Evolutionary conservation across 768 basidiomycete genomes (phyloP), one percentile per base, ranked within the genome.

Genomic region (Pisolithus orientalis): DNA sequence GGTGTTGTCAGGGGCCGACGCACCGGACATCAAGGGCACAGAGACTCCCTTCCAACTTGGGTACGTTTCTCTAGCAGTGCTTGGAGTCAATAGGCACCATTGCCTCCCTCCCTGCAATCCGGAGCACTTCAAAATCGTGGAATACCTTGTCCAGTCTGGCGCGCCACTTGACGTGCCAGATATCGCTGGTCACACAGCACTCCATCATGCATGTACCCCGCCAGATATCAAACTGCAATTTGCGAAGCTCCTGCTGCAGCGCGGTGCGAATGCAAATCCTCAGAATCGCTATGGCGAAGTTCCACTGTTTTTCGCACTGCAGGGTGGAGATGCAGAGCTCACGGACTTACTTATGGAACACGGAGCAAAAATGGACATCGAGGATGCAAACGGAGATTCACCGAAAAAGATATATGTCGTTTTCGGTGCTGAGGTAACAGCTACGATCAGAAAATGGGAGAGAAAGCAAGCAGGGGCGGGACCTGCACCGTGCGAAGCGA

Each of bases 261-360:
- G 65, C 11, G 78, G 77, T 2, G 80, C 79, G 4, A 69, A 80
- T 53, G 70, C 75, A 7, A 74, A 83, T 56, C 66, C 70, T 6
- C 78, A 70, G 54, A 77, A 76, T 47, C 71, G 72, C 13, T 79
- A 75, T 50, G 80, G 80, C 1, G 72, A 72, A 50, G 71, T 77
- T 0, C 63, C 80, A 2, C 42, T 80, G 6, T 61, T 62, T 34
- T 60, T 60, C 3, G 65, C 72, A 1, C 63, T 76, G 16, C 65
- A 68, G 48, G 66, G 67, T 11, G 67, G 67, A 28, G 54, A 70
- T 16, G 54, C 69, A 1, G 34, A 46, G 1, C 64, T 66, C 9
- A 65, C 80, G 21, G 72, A 80, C 29, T 45, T 77, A 14, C 58
- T 82, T 49, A 70, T 82, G 73, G 77, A 78, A 58, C 70, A 69